Conservation (phyloP, 306 rosid genomes). For the Begonia masoniana region DNA sequence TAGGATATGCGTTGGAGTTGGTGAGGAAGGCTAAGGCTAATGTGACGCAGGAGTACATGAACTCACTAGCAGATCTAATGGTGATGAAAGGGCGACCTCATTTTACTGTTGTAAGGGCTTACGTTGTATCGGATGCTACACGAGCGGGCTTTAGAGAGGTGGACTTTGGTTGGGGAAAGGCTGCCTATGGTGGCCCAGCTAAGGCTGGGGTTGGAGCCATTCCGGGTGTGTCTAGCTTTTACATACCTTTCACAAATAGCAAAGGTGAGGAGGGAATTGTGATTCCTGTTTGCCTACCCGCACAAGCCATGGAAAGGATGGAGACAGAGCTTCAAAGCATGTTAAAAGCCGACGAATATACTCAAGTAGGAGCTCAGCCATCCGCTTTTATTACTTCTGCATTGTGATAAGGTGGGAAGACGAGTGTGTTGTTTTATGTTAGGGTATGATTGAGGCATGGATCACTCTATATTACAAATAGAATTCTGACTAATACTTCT, state of each 20-base stretch:
- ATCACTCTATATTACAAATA: no score
- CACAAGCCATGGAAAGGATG: conserved; percentile 25
- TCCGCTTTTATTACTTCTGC: neutral
- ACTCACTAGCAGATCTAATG: conserved; percentile 25
- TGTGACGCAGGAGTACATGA: conserved; percentile 23
- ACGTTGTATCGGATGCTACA: conserved; percentile 13
- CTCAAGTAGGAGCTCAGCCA: neutral
- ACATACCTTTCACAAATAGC: neutral
- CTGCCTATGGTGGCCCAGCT: conserved; percentile 19
- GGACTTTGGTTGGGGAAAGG: conserved; percentile 45
- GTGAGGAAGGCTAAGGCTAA: conserved; percentile 14
- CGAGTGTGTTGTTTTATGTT: no score
- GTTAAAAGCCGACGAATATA: neutral
- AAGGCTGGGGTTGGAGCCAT: conserved; percentile 16
- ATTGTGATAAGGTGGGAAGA: neutral
- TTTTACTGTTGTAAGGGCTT: neutral
- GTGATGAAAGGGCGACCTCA: conserved; percentile 15
- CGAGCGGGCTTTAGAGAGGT: conserved; percentile 1
- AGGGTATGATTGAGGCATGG: no score
- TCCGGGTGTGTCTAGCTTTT: conserved; percentile 13
- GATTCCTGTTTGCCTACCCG: conserved; percentile 25
- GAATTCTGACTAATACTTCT: no score
- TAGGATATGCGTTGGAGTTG: conserved; percentile 17
- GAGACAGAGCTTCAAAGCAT: conserved; percentile 7
- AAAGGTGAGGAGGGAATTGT: conserved; percentile 26